Percentiles rank a stretch among this genome's conserved stretches.
phyloP scores from a whole-genome alignment of 805 yeast genomes.

The Clavispora phyllophila region DNA sequence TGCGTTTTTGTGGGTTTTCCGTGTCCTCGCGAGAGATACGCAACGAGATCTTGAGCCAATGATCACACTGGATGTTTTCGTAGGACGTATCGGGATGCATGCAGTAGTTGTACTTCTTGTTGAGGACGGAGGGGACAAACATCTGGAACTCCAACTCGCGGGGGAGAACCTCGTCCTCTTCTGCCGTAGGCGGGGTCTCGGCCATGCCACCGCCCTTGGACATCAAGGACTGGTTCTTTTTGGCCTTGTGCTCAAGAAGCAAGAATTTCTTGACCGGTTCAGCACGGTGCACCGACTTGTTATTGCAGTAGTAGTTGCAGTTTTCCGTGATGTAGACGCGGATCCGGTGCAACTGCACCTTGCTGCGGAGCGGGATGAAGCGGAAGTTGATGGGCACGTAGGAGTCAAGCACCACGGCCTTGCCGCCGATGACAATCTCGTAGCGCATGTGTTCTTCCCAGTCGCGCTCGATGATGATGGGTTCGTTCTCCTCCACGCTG shows the following conservation, averaged over 20 bases:
- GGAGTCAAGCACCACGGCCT: conserved; percentile 79
- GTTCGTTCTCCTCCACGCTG: conserved; percentile 85
- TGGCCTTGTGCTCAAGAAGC: conserved; percentile 74
- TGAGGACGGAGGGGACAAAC: conserved; percentile 69
- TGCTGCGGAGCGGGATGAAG: conserved; percentile 75
- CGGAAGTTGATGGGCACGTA: conserved; percentile 79
- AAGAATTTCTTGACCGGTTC: conserved; percentile 84
- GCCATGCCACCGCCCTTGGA: conserved; percentile 32
- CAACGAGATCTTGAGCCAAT: conserved; percentile 90
- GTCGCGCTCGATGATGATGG: conserved; percentile 81
- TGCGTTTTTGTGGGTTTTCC: conserved; percentile 53
- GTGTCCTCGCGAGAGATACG: conserved; percentile 69
- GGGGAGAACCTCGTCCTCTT: conserved; percentile 56
- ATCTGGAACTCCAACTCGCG: conserved; percentile 82
- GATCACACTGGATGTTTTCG: conserved; percentile 78
- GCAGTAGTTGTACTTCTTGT: conserved; percentile 40
- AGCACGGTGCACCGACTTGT: conserved; percentile 83
- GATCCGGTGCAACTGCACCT: conserved; percentile 79
- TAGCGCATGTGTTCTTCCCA: conserved; percentile 93
- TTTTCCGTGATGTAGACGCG: conserved; percentile 85
- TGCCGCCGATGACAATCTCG: conserved; percentile 87
- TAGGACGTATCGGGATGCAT: conserved; percentile 85
- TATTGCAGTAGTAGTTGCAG: conserved; percentile 81
- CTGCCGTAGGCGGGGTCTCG: conserved; percentile 29
- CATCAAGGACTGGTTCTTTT: conserved; percentile 43